Evolutionary conservation across 352 stramenopile genomes (phyloP).

Genomic region (Phytophthora pisi): DNA sequence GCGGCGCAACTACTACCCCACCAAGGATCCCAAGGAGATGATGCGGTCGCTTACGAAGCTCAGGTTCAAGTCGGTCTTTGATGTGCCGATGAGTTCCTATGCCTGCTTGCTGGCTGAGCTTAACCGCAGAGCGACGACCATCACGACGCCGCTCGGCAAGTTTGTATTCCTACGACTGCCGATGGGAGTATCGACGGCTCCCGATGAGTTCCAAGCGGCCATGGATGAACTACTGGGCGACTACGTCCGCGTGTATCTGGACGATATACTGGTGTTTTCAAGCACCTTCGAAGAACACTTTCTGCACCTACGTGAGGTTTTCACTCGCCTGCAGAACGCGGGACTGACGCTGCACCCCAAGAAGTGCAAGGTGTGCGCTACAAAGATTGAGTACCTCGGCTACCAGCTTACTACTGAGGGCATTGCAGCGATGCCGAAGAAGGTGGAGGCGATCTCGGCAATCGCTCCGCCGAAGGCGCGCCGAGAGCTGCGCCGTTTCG

Average conservation of each 20-base stretch:
- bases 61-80: neutral
- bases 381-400: neutral
- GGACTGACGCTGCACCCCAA: neutral
- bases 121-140: neutral
- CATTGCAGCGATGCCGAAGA: neutral
- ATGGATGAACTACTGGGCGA: constrained; percentile 3
- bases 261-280: constrained; percentile 11
- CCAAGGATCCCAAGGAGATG: neutral
- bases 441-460: neutral
- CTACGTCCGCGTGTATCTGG: constrained; percentile 10
- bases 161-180: neutral
- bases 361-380: neutral
- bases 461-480: neutral
- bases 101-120: neutral
- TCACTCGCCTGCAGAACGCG: neutral
- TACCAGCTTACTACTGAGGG: neutral
- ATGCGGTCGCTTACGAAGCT: neutral
- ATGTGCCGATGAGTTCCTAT: neutral
- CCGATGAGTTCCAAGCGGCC: constrained; percentile 9
- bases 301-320: neutral
- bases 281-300: constrained; percentile 2
- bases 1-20: neutral
- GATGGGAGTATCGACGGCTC: constrained; percentile 6
- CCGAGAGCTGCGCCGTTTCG: neutral
- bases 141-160: neutral